Percentiles rank a stretch among this genome's conserved stretches.
phyloP scores from a whole-genome alignment of 257 asterid species.

The Solanum medicagineum region DNA sequence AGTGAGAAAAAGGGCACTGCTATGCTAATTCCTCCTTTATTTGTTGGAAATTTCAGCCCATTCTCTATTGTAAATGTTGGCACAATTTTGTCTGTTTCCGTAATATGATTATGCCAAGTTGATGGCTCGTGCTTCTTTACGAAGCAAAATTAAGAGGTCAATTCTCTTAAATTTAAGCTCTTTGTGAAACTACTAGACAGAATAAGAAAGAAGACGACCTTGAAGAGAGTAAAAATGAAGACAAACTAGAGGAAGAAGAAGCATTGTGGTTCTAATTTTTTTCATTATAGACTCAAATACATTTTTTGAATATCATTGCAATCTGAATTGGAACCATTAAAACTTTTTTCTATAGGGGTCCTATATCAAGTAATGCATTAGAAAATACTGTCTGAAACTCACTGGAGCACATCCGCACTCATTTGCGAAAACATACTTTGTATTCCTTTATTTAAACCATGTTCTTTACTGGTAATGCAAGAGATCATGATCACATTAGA shows the following conservation, averaged over 20 bases:
- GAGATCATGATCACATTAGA: not conserved
- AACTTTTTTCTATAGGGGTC: not conserved
- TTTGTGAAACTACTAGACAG: not conserved
- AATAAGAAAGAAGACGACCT: not conserved
- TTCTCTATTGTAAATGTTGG: not conserved
- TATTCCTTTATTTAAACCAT: not conserved
- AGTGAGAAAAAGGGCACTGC: too few relatives aligned
- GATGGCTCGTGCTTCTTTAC: not conserved
- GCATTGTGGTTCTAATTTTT: not conserved
- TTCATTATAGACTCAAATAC: not conserved
- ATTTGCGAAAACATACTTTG: not conserved
- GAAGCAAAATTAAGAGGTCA: not conserved
- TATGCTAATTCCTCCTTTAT: not conserved
- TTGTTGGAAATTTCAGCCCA: not conserved
- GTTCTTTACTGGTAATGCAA: not conserved
- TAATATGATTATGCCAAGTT: not conserved
- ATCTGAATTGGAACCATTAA: not conserved
- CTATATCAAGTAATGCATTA: not conserved
- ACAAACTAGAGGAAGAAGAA: not conserved
- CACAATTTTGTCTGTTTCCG: not conserved
- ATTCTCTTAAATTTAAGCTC: not conserved
- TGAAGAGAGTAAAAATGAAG: not conserved
- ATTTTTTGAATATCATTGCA: not conserved
- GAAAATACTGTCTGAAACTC: not conserved
- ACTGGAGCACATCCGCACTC: not conserved